Base-by-base conservation (phyloP, 805 yeast species). In the Barnettozyma vustinii region DNA sequence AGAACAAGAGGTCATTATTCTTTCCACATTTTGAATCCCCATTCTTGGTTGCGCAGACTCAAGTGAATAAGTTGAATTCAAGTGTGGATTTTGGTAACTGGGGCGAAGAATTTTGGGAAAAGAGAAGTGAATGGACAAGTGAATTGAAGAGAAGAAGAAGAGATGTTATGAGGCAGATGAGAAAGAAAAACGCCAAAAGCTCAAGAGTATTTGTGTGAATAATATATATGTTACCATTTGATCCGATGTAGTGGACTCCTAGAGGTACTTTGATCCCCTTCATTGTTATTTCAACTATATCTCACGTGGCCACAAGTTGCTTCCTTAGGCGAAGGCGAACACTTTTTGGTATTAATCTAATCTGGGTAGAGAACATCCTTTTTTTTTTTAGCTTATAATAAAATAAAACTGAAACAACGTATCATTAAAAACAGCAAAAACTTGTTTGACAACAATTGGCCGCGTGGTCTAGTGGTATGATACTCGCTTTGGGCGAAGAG, bases 1-100 rank as follows among this genome's bases (percentile, higher is more conserved):
- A 58, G 49, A 72, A 62, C 55, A 66, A 66, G 37, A 59, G 68
- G 42, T 81, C 88, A 8, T 69, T 90, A 33, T 91, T 92, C 65
- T 92, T 95, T 76, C 70, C 84, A 2, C 97, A 92, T 63, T 69
- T 74, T 12, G 85, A 85, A 18, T 91, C 97, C 1, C 97, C 97
- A 1, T 92, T 88, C 67, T 70, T 92, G 54, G 79, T 78, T 45
- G 83, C 97, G 0, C 98, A 91, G 67, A 75, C 96, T 0, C 96
- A 87, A 63, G 64, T 89, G 43, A 78, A 77, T 50, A 84, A 81
- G 58, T 56, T 85, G 33, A 60, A 60, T 19, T 68, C 62, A 9
- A 55, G 56, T 6, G 64, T 62, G 4, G 60, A 61, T 13, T 67
- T 72, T 19, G 69, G 66, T 3, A 70, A 69, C 9, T 90, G 92